Evolutionary conservation across 805 yeast genomes (phyloP).

Genomic region (Metschnikowia lochheadii): DNA sequence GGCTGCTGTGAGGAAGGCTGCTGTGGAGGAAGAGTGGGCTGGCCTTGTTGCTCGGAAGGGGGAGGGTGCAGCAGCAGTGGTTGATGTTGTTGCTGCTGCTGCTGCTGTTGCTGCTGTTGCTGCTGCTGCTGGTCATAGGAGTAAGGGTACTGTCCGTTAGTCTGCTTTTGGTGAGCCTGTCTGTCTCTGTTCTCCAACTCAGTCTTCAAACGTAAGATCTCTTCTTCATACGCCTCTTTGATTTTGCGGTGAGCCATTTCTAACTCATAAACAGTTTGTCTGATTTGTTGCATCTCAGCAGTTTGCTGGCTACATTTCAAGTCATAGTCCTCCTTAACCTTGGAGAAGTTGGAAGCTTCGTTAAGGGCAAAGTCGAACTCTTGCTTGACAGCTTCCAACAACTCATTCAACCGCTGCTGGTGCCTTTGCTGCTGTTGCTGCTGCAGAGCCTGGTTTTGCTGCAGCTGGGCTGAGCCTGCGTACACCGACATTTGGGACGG

Average conservation of each 20-base stretch:
- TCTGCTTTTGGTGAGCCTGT: constrained; percentile 37
- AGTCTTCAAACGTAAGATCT: constrained; percentile 76
- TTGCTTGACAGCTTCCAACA: constrained; percentile 85
- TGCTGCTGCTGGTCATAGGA: constrained; percentile 28
- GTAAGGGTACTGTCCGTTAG: constrained; percentile 39
- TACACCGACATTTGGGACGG: constrained; percentile 17
- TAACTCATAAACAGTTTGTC: constrained; percentile 90
- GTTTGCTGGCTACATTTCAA: constrained; percentile 86
- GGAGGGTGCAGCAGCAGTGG: constrained; percentile 14
- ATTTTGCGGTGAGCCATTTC: constrained; percentile 92
- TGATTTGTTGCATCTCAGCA: constrained; percentile 87
- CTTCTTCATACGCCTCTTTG: constrained; percentile 95
- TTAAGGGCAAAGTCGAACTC: constrained; percentile 82
- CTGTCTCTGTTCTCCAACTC: constrained; percentile 82
- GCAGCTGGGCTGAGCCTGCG: constrained; percentile 21
- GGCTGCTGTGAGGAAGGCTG: not conserved
- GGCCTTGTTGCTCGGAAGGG: constrained; percentile 10
- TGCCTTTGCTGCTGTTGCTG: constrained; percentile 39
- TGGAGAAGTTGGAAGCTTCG: constrained; percentile 80
- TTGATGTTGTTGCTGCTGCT: not conserved
- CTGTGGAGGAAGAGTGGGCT: not conserved
- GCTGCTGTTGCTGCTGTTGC: too few species aligned
- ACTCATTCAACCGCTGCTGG: constrained; percentile 60
- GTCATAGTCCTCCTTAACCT: constrained; percentile 92
- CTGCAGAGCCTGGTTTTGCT: constrained; percentile 18